Percentiles rank a stretch among this genome's conserved stretches.
Conservation (phyloP, 1,284 basidiomycete genomes). For the Trametes pubescens region DNA sequence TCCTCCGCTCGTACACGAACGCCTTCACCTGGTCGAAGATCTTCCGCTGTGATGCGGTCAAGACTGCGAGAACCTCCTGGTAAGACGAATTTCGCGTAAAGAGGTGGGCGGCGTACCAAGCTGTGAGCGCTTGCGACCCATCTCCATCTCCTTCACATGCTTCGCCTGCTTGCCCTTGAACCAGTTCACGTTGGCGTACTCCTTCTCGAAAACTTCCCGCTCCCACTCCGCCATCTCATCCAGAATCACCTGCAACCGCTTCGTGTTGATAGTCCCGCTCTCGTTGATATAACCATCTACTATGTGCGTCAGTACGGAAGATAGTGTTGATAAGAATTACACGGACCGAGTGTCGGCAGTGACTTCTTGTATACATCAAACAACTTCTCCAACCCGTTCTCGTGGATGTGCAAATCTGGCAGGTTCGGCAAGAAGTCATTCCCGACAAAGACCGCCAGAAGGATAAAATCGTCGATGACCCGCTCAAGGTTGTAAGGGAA, state of each 20-base stretch:
- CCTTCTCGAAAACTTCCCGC: conserved; percentile 88
- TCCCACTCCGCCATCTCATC: conserved; percentile 92
- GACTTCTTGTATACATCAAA: conserved; percentile 97
- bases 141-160: conserved; percentile 68
- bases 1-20: conserved; percentile 71
- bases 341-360: conserved; percentile 80
- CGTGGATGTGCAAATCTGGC: conserved; percentile 97
- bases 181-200: conserved; percentile 90
- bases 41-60: conserved; percentile 76
- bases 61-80: conserved; percentile 51
- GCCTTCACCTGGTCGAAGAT: conserved; percentile 80
- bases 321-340: background rate
- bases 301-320: background rate
- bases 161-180: conserved; percentile 89
- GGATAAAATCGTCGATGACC: conserved; percentile 97
- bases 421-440: conserved; percentile 98
- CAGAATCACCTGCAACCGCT: conserved; percentile 86
- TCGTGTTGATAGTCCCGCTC: conserved; percentile 82
- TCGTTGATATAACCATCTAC: conserved; percentile 95
- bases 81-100: background rate
- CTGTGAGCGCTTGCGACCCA: conserved; percentile 55
- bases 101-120: conserved; percentile 52
- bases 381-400: conserved; percentile 91
- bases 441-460: conserved; percentile 95
- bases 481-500: conserved; percentile 89